Evolutionary conservation across 768 basidiomycete species (phyloP).

Genomic region (Mycena polygramma): DNA sequence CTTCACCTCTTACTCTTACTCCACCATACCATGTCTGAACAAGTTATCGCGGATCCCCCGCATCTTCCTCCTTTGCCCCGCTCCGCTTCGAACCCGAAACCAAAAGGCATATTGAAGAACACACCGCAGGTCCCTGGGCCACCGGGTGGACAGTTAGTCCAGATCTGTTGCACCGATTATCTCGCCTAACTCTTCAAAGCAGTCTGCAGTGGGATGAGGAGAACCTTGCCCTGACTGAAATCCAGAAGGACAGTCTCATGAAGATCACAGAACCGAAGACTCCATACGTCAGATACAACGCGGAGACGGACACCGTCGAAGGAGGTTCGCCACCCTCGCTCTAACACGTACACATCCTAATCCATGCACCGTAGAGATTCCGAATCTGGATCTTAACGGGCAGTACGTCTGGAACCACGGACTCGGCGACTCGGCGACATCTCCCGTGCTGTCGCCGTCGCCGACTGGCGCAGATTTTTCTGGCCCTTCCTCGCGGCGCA

Average conservation of each 20-base stretch:
- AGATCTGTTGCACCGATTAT: constrained; percentile 7
- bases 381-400: constrained; percentile 74
- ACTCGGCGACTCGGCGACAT: constrained; percentile 42
- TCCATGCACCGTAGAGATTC: constrained; percentile 73
- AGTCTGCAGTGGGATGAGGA: constrained; percentile 96
- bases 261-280: constrained; percentile 99
- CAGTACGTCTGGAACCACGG: constrained; percentile 51
- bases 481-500: constrained; percentile 78
- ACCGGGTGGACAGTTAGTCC: constrained; percentile 63
- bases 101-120: constrained; percentile 93
- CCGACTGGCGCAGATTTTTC: constrained; percentile 73
- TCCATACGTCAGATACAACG: constrained; percentile 92
- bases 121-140: constrained; percentile 61
- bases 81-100: constrained; percentile 77
- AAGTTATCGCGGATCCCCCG: constrained; percentile 56
- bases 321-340: constrained; percentile 67
- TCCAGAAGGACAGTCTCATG: constrained; percentile 96
- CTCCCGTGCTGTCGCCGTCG: constrained; percentile 61
- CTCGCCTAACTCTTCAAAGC: constrained; percentile 44
- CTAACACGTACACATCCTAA: not conserved
- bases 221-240: constrained; percentile 92
- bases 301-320: constrained; percentile 87
- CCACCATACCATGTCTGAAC: constrained; percentile 42
- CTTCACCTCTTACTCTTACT: constrained; percentile 1
- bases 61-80: constrained; percentile 67